Evolutionary conservation across 768 basidiomycete genomes (phyloP).

Genomic region (Leccinum uliginosum): DNA sequence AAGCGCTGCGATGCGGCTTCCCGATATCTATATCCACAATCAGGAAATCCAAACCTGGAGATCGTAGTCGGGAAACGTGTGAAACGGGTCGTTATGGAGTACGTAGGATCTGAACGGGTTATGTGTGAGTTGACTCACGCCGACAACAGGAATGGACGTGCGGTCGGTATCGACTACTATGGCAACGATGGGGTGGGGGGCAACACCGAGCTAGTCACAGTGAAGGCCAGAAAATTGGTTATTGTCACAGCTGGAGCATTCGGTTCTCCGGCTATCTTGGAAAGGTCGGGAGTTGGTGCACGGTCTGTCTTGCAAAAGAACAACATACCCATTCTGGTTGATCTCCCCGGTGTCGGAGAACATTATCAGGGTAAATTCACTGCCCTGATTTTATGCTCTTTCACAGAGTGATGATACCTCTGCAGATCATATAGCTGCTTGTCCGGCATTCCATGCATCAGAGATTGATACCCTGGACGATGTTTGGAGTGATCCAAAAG

Average conservation of each 20-base stretch:
- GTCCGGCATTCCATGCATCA: constrained; percentile 35
- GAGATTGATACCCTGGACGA: constrained; percentile 45
- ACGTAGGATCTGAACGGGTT: background rate
- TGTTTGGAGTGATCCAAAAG: constrained; percentile 37
- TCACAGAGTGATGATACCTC: background rate
- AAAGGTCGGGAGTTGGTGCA: constrained; percentile 66
- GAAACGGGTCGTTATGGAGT: background rate
- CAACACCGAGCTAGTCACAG: constrained; percentile 8
- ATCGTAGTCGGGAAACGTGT: constrained; percentile 24
- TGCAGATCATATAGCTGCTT: constrained; percentile 28
- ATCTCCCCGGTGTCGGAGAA: background rate
- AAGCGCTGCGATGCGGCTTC: constrained; percentile 30
- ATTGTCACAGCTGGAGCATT: constrained; percentile 52
- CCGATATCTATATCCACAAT: constrained; percentile 33
- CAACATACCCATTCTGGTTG: constrained; percentile 36
- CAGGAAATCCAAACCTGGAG: constrained; percentile 26
- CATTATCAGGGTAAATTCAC: constrained; percentile 39
- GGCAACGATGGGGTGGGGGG: constrained; percentile 16
- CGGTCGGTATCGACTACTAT: constrained; percentile 34
- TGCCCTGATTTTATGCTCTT: background rate
- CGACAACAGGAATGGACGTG: constrained; percentile 26
- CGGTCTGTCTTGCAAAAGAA: constrained; percentile 41
- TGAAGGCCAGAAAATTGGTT: constrained; percentile 35
- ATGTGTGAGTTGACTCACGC: background rate
- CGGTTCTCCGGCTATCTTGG: constrained; percentile 52